Evolutionary conservation across 2,329 filamentous ascomycete genomes (phyloP).

Genomic region (Colletotrichum incanum): DNA sequence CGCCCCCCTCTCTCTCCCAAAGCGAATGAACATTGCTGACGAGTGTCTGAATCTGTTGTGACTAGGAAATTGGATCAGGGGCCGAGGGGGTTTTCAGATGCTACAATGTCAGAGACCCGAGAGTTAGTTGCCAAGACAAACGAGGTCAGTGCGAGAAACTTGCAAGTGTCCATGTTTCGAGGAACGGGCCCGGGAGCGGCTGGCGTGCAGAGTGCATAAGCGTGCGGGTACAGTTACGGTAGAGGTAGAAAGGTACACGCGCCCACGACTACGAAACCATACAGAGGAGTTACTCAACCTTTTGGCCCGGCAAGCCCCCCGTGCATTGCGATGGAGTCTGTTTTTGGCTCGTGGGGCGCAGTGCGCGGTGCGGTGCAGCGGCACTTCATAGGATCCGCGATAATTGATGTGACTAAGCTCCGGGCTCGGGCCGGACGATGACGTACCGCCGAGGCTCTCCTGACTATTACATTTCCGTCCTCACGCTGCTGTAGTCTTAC

Average conservation of each 20-base stretch:
- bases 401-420: neutral
- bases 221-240: neutral
- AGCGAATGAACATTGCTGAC: neutral
- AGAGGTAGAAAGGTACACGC: neutral
- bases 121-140: slow-evolving; percentile 8
- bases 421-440: neutral
- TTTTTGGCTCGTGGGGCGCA: too few relatives aligned
- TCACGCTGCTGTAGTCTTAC: neutral
- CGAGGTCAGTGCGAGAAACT: slow-evolving; percentile 15
- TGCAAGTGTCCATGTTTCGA: slow-evolving; percentile 5
- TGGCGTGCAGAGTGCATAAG: slow-evolving; percentile 7
- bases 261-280: neutral
- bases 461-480: too few relatives aligned
- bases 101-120: neutral
- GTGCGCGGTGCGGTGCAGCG: neutral
- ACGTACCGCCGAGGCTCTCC: neutral
- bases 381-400: neutral
- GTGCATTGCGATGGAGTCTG: too few relatives aligned
- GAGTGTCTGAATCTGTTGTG: neutral
- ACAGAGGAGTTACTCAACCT: too few relatives aligned
- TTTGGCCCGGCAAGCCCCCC: too few relatives aligned
- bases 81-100: neutral
- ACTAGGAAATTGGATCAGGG: slow-evolving; percentile 1
- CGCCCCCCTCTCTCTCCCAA: too few relatives aligned
- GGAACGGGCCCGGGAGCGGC: slow-evolving; percentile 6